Base-by-base conservation (phyloP, 495 filamentous ascomycete genomes). In the Talaromyces adpressus region DNA sequence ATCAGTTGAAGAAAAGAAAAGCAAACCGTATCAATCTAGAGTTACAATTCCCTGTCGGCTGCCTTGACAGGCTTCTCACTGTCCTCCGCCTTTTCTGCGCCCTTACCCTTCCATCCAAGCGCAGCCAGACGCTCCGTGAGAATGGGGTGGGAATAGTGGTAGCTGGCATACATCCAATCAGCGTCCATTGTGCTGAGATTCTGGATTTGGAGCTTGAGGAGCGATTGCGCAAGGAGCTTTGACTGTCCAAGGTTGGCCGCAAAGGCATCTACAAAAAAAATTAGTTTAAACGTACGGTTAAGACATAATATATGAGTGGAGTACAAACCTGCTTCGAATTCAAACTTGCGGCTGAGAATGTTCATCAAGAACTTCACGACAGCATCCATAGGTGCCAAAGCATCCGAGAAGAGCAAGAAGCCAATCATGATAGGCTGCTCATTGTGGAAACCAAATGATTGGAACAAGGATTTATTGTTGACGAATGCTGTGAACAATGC, bases 141-240 rank as follows among this genome's bases (percentile, higher is more conserved):
- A 66, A 98, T 98, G 1, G 94, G 94, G 76, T 98, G 94, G 7
- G 92, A 97, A 83, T 93, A 96, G 78, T 98, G 91, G 79, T 98
- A 98, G 79, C 88, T 93, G 27, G 95, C 92, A 74, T 97, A 98
- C 79, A 97, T 83, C 89, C 89, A 95, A 74, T 98, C 95, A 47
- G 94, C 94, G 73, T 98, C 95, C 93, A 98, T 97, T 62, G 90
- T 95, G 78, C 91, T 93, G 62, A 98, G 82, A 70, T 98, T 98
- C 78, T 98, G 91, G 73, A 97, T 91, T 75, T 98, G 94, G 45
- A 98, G 89, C 79, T 98, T 98, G 77, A 98, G 90, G 64, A 98
- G 82, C 16, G 91, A 92, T 63, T 85, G 77, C 9, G 92, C 91
- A 29, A 98, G 87, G 69, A 97, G 87, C 23, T 82, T 78, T n/a